These are phyloP conservation scores for Mycena latifolia DNA, from an alignment of 768 basidiomycete genomes.

Conservation along the genomic window DNA sequence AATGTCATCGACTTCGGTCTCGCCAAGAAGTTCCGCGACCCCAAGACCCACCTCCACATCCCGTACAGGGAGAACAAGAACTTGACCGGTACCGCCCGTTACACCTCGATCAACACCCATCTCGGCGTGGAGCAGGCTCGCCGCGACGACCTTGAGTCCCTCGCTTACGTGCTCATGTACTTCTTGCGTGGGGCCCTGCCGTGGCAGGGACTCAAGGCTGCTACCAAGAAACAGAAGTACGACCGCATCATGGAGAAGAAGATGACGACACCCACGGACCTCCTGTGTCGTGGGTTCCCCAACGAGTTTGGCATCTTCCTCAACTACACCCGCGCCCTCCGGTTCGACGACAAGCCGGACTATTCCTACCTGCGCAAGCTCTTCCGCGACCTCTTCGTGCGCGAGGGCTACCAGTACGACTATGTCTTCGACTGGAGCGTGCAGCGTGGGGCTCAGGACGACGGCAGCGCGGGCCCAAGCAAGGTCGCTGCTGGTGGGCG, in stretches of 20 bases:
- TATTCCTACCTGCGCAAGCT: slow-evolving; percentile 99
- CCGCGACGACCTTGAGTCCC: slow-evolving; percentile 97
- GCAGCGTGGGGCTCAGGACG: slow-evolving; percentile 79
- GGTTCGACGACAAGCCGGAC: slow-evolving; percentile 99
- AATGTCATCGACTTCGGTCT: slow-evolving; percentile 99
- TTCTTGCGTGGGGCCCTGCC: slow-evolving; percentile 98
- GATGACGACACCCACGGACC: slow-evolving; percentile 98
- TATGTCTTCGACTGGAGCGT: slow-evolving; percentile 99
- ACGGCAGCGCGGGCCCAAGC: slow-evolving; percentile 67
- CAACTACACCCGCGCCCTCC: slow-evolving; percentile 98
- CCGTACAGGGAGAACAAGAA: slow-evolving; percentile 99
- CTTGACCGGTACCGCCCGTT: slow-evolving; percentile 97
- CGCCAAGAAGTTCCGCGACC: slow-evolving; percentile 99
- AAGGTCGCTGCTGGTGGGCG: slow-evolving; percentile 74
- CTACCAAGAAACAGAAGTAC: slow-evolving; percentile 99
- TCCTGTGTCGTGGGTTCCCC: slow-evolving; percentile 99
- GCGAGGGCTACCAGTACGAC: slow-evolving; percentile 99
- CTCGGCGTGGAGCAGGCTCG: slow-evolving; percentile 98
- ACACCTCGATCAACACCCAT: slow-evolving; percentile 99
- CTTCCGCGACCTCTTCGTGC: slow-evolving; percentile 97
- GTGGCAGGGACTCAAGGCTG: slow-evolving; percentile 99
- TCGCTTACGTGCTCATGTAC: slow-evolving; percentile 99
- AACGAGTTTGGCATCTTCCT: slow-evolving; percentile 99
- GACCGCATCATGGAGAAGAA: slow-evolving; percentile 99
- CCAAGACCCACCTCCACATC: slow-evolving; percentile 99